Base-by-base conservation (phyloP, 78 protist genomes). In the Dictyostelium brefeldianum region DNA sequence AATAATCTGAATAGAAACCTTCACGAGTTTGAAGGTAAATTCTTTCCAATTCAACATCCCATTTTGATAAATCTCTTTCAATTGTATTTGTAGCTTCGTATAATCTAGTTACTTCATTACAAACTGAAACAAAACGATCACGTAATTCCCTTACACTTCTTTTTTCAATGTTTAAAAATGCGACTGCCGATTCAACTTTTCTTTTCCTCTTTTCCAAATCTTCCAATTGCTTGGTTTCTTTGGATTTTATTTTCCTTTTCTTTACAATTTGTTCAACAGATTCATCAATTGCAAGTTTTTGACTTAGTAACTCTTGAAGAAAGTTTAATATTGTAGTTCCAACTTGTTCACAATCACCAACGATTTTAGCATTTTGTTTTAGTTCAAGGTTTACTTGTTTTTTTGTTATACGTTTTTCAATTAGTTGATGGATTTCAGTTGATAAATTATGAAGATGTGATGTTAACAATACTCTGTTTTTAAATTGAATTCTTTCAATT, bases 41-140 rank as follows among this genome's bases (percentile, higher is more conserved):
- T 48, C 93, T 80, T 62, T 87, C 93, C 71, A 87, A 54, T 47
- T 87, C 93, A 0, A 87, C 80, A 62, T 87, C 93, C 93, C 93
- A 87, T 31, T 87, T 87, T 14, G 84, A 77, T 20, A 87, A 69
- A 36, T 87, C 93, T 11, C 93, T 31, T 50, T 87, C 93, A 5
- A 87, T 77, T 4, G 78, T 77, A 62, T 87, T 87, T 47, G 64
- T 59, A 1, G 69, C 27, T 43, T 87, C 93, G 20, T 87, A 87
- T 1, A 87, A 70, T 11, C 57, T 15, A 3, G 93, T 87, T 2
- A 87, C 93, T 65, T 87, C 93, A 64, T 87, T 87, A 36, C 93
- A 87, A 46, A 87, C 93, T 11, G 93, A 87, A 2, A 87, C 93
- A 12, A 87, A 87, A 17, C 93, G 43, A 51, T 87, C 93, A 5